phyloP scores from a whole-genome alignment of 163 green algal genomes.

The Botryococcus braunii region DNA sequence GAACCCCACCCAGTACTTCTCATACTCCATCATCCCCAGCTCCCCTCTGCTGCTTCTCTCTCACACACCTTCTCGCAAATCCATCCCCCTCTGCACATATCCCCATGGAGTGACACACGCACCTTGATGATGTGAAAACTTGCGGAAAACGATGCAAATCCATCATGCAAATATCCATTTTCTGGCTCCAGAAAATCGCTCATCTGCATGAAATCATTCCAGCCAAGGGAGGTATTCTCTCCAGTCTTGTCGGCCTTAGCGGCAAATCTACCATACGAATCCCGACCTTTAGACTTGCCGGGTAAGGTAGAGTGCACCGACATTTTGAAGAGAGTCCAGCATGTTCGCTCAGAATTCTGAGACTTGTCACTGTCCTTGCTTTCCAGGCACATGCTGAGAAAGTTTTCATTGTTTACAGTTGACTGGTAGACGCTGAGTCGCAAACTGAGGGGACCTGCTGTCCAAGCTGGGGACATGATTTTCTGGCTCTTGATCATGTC shows the following conservation, averaged over 20 bases:
- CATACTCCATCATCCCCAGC: too few relatives aligned
- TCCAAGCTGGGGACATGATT: constrained; percentile 65
- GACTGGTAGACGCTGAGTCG: constrained; percentile 61
- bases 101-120: too few relatives aligned
- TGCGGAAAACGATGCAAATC: constrained; percentile 45
- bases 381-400: constrained; percentile 60
- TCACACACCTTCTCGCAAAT: too few relatives aligned
- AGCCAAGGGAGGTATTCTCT: constrained; percentile 62
- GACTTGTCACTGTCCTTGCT: constrained; percentile 56
- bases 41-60: too few relatives aligned
- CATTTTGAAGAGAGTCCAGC: constrained; percentile 70
- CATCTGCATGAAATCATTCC: constrained; percentile 70
- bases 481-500: constrained; percentile 72
- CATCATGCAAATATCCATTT: constrained; percentile 39
- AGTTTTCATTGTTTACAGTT: constrained; percentile 20
- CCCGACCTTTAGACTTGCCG: constrained; percentile 41
- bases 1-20: too few relatives aligned
- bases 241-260: constrained; percentile 40
- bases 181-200: constrained; percentile 34
- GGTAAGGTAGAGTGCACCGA: constrained; percentile 27
- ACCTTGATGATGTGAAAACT: constrained; percentile 66
- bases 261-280: constrained; percentile 64
- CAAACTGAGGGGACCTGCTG: constrained; percentile 57
- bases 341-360: constrained; percentile 34
- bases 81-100: too few relatives aligned